phyloP scores from a whole-genome alignment of 176 grass and related monocot genomes.

The Zea luxurians region DNA sequence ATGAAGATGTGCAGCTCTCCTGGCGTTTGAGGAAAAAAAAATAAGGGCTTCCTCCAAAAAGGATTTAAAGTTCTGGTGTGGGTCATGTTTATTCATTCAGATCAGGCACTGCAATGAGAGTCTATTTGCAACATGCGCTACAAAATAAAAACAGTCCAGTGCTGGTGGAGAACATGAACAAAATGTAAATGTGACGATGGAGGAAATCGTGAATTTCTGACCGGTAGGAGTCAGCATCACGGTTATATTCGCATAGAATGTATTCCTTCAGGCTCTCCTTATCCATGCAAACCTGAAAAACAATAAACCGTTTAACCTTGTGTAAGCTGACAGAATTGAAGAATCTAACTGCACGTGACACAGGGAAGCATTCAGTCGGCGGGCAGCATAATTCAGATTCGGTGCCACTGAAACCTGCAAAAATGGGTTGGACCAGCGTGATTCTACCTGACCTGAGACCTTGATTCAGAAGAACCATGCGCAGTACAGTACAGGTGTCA shows the following conservation, averaged over 20 bases:
- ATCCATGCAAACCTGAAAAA: conserved; percentile 81
- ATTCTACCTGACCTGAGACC: background rate
- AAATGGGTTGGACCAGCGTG: background rate
- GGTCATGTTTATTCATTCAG: background rate
- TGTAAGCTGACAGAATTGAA: background rate
- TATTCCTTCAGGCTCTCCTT: conserved; percentile 74
- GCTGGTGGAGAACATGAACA: conserved; percentile 1
- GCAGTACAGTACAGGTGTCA: background rate
- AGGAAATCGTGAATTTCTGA: conserved; percentile 29
- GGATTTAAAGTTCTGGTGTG: background rate
- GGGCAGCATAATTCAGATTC: background rate
- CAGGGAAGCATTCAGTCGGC: conserved; percentile 4
- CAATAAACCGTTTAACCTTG: background rate
- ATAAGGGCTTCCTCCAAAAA: background rate
- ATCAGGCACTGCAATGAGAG: background rate
- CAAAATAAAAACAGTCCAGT: background rate
- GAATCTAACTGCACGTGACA: background rate
- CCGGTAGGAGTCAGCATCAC: conserved; percentile 93
- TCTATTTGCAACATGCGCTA: background rate
- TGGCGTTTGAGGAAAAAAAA: background rate
- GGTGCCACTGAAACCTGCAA: conserved; percentile 3
- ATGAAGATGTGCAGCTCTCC: too few species aligned
- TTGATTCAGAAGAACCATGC: conserved; percentile 14
- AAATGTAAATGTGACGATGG: conserved; percentile 13
- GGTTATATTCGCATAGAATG: conserved; percentile 96